Evolutionary conservation across 106 monocot genomes (phyloP).

Genomic region (Dendrobium catenatum): DNA sequence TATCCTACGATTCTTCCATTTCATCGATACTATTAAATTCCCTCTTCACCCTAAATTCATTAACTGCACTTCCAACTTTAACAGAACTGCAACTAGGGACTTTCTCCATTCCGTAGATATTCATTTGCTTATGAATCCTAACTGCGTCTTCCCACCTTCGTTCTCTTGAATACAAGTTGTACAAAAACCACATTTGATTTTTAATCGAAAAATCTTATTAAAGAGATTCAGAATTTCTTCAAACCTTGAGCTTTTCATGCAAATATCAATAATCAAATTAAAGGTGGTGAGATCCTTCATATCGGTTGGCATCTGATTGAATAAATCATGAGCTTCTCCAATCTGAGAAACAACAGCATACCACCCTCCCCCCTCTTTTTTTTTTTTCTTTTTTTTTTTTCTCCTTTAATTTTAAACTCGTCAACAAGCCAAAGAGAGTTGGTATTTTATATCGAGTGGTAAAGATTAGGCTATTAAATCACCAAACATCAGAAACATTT

Average conservation of each 20-base stretch:
- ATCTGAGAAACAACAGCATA: neutral
- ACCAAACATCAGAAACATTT: too few species aligned
- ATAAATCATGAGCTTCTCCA: constrained; percentile 6
- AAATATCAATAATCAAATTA: constrained; percentile 8
- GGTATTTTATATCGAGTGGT: too few species aligned
- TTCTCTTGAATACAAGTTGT: constrained; percentile 10
- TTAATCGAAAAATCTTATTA: neutral
- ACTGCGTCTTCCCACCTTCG: constrained; percentile 5
- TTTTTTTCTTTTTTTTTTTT: too few species aligned
- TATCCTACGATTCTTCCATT: neutral
- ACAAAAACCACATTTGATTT: constrained; percentile 2
- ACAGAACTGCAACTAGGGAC: constrained; percentile 12
- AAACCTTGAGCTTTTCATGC: neutral
- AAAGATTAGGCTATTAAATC: too few species aligned
- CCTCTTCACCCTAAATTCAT: constrained; percentile 6
- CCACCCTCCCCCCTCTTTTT: too few species aligned
- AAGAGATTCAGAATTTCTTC: constrained; percentile 4
- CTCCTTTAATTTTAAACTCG: too few species aligned
- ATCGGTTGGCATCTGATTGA: neutral
- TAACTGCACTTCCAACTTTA: constrained; percentile 4
- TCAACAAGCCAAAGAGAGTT: too few species aligned
- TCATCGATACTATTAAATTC: constrained; percentile 8
- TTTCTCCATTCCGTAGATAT: constrained; percentile 7
- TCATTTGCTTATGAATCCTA: constrained; percentile 6
- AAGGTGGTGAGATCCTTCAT: constrained; percentile 7